Conservation (phyloP, 2,329 filamentous ascomycete species). For the Colletotrichum gigasporum region DNA sequence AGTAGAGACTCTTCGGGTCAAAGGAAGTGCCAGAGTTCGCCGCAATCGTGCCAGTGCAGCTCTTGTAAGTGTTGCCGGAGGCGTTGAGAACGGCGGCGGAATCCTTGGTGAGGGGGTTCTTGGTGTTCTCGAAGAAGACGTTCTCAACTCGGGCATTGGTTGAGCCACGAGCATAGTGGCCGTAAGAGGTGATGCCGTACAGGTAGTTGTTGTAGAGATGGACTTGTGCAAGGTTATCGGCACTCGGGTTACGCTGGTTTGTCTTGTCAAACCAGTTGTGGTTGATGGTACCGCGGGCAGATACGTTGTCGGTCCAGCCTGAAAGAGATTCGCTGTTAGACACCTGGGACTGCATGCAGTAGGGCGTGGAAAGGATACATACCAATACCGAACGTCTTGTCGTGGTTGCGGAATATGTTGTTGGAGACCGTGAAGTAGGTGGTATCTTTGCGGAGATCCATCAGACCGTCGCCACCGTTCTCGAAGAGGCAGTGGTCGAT, state of each 20-base stretch:
- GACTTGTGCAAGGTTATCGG: slow-evolving; percentile 27
- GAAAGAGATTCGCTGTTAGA: too few relatives aligned
- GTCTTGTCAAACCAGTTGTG: slow-evolving; percentile 33
- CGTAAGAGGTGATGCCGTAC: slow-evolving; percentile 26
- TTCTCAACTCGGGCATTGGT: slow-evolving; percentile 30
- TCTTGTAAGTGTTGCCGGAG: slow-evolving; percentile 18
- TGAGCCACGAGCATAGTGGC: slow-evolving; percentile 30
- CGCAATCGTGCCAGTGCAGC: slow-evolving; percentile 22
- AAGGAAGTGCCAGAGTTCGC: slow-evolving; percentile 20
- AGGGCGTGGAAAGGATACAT: neutral
- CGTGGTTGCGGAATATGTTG: slow-evolving; percentile 33
- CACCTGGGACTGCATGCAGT: too few relatives aligned
- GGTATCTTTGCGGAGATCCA: slow-evolving; percentile 32
- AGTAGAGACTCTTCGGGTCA: slow-evolving; percentile 5
- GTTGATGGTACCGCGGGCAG: slow-evolving; percentile 27
- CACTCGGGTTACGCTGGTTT: slow-evolving; percentile 32
- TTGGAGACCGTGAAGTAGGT: slow-evolving; percentile 34
- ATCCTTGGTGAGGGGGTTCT: slow-evolving; percentile 26
- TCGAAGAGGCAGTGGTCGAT: slow-evolving; percentile 33
- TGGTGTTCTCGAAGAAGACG: slow-evolving; percentile 31
- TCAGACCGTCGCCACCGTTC: slow-evolving; percentile 28
- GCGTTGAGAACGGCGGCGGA: slow-evolving; percentile 1
- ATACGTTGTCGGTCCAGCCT: slow-evolving; percentile 34
- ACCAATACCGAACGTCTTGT: slow-evolving; percentile 34
- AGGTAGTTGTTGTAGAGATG: slow-evolving; percentile 34